Evolutionary conservation across 2,329 filamentous ascomycete species (phyloP).

Genomic region (Elsinoe australis): DNA sequence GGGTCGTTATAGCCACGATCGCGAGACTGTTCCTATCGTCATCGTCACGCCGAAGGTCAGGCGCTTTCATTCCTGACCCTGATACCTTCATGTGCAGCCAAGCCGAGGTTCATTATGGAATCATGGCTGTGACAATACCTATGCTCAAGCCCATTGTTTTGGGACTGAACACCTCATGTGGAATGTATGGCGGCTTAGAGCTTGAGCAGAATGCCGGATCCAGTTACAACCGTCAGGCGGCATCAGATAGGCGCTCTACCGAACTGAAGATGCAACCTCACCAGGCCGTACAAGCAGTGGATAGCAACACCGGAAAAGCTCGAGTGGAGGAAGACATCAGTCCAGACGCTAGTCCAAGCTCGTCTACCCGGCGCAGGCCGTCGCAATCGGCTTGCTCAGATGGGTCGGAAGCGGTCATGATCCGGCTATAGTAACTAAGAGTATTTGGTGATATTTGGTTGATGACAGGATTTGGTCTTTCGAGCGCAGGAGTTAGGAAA

Average conservation of each 20-base stretch:
- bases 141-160: background rate
- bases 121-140: background rate
- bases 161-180: background rate
- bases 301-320: background rate
- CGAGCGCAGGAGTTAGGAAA: too few species aligned
- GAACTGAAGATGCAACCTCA: background rate
- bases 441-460: too few species aligned
- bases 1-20: background rate
- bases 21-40: background rate
- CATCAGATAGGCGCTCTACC: background rate
- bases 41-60: background rate
- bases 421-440: too few species aligned
- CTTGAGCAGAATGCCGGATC: background rate
- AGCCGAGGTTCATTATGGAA: background rate
- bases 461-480: too few species aligned
- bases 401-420: background rate
- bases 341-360: background rate
- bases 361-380: background rate
- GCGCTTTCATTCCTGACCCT: background rate
- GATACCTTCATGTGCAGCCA: background rate
- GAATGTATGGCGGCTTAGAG: background rate
- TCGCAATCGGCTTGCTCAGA: background rate
- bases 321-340: background rate
- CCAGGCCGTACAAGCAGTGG: too few species aligned
- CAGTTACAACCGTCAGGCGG: background rate